Conservation (phyloP, 208 protist genomes). For the Wallacemonas sp. region DNA sequence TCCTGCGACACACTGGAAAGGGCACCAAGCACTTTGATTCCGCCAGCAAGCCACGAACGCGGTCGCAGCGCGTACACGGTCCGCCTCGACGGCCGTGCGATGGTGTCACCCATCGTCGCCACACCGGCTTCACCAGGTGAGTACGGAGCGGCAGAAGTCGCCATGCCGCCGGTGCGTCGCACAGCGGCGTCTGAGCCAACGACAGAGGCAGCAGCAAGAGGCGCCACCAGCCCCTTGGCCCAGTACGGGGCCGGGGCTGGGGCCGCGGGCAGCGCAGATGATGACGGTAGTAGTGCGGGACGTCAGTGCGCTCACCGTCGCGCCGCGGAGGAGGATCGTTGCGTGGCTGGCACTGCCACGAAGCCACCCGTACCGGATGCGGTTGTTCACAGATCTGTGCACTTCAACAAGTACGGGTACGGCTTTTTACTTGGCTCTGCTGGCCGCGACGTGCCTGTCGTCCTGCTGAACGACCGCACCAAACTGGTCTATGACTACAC, state of each 20-base stretch:
- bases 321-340: not conserved
- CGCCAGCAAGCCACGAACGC: not conserved
- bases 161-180: not conserved
- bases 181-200: not conserved
- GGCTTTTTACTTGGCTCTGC: conserved; percentile 30
- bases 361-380: conserved; percentile 30
- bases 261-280: too few species aligned
- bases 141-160: not conserved
- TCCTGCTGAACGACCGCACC: conserved; percentile 62
- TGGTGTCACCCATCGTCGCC: not conserved
- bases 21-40: not conserved
- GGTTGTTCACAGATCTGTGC: conserved; percentile 34
- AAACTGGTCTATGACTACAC: conserved; percentile 41
- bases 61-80: not conserved
- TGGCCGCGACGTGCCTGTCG: conserved; percentile 20
- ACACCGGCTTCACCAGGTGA: not conserved
- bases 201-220: not conserved
- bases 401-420: conserved; percentile 56
- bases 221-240: not conserved
- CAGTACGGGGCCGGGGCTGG: too few species aligned
- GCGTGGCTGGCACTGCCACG: not conserved
- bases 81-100: not conserved
- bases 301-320: too few species aligned
- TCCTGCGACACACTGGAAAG: not conserved
- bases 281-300: too few species aligned